Evolutionary conservation across 768 basidiomycete genomes (phyloP), one percentile per base, ranked within the genome.

Genomic region (Russula griseocarnosa): DNA sequence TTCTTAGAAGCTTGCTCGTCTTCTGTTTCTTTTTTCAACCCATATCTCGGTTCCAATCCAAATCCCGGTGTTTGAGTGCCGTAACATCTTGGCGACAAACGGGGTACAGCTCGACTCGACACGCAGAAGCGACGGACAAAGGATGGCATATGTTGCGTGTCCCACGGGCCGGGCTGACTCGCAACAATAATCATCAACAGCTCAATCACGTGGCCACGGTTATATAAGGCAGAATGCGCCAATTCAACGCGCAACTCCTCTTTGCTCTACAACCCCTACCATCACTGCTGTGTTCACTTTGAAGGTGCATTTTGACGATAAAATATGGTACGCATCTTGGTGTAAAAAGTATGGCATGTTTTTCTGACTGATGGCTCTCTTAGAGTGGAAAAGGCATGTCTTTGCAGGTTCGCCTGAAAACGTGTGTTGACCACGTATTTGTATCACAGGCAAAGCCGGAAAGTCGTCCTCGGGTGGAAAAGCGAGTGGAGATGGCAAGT

Each of bases 401-500:
- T 14, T 36, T 3, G 5, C 30, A 32, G 13, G 9, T 26, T 42
- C 13, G 20, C 38, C 1, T 3, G n/a, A 42, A 49, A 13, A 40
- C 38, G 28, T 7, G 26, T 54, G n/a, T 55, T 38, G 32, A 53
- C 46, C 28, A 44, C 26, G 36, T 30, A 49, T 55, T 40, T n/a
- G 14, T 14, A 14, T 16, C 5, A 14, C 16, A 64, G 79, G 81
- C 56, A 71, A 70, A 30, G 69, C 69, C 18, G 84, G 85, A 67
- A 84, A 83, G 69, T 73, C 72, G 30, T 67, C 77, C 28, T 72
- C 66, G 20, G 66, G 73, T 60, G 70, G 69, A 63, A 80, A 81
- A 44, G 63, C 75, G 34, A 80, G 81, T 55, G 76, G 72, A 53
- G 78, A 79, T 8, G 65, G 70, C 73, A 88, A 84, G 73, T 78